Evolutionary conservation across 108 stramenopile genomes (phyloP), one percentile per base, ranked within the genome.

Genomic region (Parietichytrium sp.): DNA sequence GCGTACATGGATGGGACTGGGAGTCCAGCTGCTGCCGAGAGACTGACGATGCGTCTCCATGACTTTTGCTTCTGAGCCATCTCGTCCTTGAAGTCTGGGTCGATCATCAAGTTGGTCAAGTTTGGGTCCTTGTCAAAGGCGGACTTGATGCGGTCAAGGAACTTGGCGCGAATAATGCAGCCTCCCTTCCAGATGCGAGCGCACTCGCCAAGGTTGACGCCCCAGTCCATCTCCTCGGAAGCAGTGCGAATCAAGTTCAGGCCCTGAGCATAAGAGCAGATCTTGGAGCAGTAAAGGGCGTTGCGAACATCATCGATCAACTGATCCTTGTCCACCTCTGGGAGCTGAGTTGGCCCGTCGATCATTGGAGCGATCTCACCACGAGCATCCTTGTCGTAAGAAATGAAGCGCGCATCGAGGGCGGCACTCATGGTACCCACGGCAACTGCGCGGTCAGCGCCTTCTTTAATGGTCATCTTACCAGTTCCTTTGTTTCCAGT

Each of bases 401-500:
- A 90, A 52, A 98, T 83, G 92, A 94, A 98, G 25, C 98, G 91
- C 8, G 92, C 86, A 78, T 99, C 98, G 47, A 99, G 90, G 29
- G 98, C 93, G 26, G 97, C 92, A 4, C 96, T 94, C 86, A 98
- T 96, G 45, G 95, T 95, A 31, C 95, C 93, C n/a, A 95, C 96
- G 12, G 98, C 92, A 4, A 97, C 96, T 78, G 88, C 89, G 52
- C 93, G 91, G 84, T 98, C 97, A 36, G 98, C 98, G n/a, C 96
- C 97, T 79, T 97, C 96, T 85, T 98, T 95, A 20, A 99, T 92
- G 15, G 98, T 99, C 98, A 97, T 98, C 18, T 95, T 89, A 16
- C 98, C 98, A 2, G 98, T 99, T 50, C 98, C 98, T 86, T 99
- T 99, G 95, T 96, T 97, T 2, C 98, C 98, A 31, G 97, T 96